phyloP scores from a whole-genome alignment of 2,329 filamentous ascomycete species.

The Neurospora crassa region DNA sequence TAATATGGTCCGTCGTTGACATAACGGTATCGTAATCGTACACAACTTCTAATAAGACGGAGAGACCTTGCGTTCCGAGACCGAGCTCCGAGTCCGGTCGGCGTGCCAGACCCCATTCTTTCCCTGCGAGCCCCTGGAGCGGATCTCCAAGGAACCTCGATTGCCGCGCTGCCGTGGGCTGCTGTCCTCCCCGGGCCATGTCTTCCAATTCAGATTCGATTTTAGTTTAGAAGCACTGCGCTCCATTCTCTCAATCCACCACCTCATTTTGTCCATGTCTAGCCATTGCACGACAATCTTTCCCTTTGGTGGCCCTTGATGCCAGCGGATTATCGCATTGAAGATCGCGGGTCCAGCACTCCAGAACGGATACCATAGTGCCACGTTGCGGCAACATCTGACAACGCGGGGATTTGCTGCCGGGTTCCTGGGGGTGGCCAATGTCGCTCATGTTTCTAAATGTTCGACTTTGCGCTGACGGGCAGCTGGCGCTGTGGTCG shows the following conservation, averaged over 20 bases:
- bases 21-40: not conserved
- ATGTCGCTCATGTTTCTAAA: not conserved
- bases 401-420: not conserved
- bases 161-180: not conserved
- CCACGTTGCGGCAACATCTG: not conserved
- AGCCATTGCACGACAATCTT: not conserved
- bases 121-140: not conserved
- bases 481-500: not conserved
- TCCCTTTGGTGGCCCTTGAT: not conserved
- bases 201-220: not conserved
- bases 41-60: not conserved
- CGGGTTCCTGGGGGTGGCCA: not conserved
- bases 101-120: not conserved
- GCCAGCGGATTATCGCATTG: not conserved
- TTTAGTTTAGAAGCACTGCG: not conserved
- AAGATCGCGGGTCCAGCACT: not conserved
- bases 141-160: not conserved
- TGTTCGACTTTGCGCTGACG: not conserved
- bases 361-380: not conserved
- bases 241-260: not conserved
- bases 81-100: not conserved
- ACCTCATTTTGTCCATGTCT: not conserved
- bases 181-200: not conserved
- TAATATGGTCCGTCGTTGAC: not conserved
- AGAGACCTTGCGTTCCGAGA: not conserved